Percentiles rank a stretch among this genome's conserved stretches.
Evolutionary conservation across 2,329 filamentous ascomycete genomes (phyloP).

Genomic region (Amauroascus verrucosus): DNA sequence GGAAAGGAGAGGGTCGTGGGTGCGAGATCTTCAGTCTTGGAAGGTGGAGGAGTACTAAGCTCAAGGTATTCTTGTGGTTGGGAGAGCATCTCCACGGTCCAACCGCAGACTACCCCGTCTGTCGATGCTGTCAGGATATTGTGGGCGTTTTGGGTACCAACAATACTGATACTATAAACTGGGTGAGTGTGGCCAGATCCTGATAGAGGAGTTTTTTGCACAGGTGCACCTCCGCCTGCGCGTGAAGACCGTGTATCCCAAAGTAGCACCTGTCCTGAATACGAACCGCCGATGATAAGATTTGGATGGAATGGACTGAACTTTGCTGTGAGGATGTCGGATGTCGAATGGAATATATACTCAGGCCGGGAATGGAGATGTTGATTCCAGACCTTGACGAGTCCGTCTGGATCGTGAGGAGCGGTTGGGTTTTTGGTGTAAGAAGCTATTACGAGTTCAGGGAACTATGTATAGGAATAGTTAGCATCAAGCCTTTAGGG

Average conservation of each 20-base stretch:
- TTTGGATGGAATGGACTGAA: conserved; percentile 99
- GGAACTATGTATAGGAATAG: conserved; percentile 45
- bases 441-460: conserved; percentile 81
- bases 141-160: conserved; percentile 96
- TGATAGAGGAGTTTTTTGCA: conserved; percentile 91
- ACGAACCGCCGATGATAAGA: conserved; percentile 88
- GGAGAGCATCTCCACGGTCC: conserved; percentile 95
- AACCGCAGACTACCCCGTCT: conserved; percentile 91
- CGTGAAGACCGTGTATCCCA: conserved; percentile 93
- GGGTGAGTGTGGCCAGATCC: conserved; percentile 93
- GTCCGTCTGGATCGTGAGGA: conserved; percentile 82
- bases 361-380: conserved; percentile 90
- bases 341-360: conserved; percentile 93
- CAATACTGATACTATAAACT: conserved; percentile 88
- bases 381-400: conserved; percentile 94
- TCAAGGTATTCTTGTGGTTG: conserved; percentile 92
- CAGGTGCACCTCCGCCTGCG: conserved; percentile 55
- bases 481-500: conserved; percentile 15
- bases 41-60: conserved; percentile 71
- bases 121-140: conserved; percentile 97
- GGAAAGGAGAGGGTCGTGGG: conserved; percentile 94
- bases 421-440: conserved; percentile 97
- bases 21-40: conserved; percentile 87
- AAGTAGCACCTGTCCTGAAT: conserved; percentile 88
- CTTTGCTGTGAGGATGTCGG: conserved; percentile 86